Evolutionary conservation across 495 filamentous ascomycete genomes (phyloP).

Genomic region (Penicillium subrubescens): DNA sequence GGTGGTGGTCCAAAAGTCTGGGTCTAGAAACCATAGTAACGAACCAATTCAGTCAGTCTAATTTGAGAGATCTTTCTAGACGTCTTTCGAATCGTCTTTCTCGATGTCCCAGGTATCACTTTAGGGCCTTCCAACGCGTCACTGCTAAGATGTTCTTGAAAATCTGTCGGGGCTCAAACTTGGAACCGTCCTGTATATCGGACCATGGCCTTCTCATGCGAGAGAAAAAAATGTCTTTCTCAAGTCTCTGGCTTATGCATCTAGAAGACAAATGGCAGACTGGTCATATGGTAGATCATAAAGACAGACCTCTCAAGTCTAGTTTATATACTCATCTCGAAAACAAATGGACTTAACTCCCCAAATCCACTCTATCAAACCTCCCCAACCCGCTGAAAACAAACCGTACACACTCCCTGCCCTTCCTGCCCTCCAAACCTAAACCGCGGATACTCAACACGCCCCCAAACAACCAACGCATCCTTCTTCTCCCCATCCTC

Average conservation of each 20-base stretch:
- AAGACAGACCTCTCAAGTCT: neutral
- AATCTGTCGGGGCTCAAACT: too few species aligned
- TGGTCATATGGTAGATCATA: neutral
- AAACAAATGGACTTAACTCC: neutral
- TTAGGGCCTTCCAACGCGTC: too few species aligned
- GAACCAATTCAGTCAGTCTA: too few species aligned
- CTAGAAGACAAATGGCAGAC: neutral
- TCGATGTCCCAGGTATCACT: too few species aligned
- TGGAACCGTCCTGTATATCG: too few species aligned
- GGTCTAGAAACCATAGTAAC: too few species aligned
- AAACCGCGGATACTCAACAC: constrained; percentile 79
- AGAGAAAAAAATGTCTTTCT: too few species aligned
- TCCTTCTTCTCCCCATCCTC: constrained; percentile 20
- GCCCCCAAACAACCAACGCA: constrained; percentile 58
- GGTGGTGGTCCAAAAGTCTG: too few species aligned
- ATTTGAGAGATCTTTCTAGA: too few species aligned
- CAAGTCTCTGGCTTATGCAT: neutral
- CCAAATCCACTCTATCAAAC: neutral
- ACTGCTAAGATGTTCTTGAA: too few species aligned
- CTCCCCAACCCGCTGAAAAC: constrained; percentile 54
- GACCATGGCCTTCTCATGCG: too few species aligned
- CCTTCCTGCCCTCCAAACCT: constrained; percentile 85
- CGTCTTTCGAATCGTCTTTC: too few species aligned
- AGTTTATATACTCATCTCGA: neutral
- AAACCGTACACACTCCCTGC: constrained; percentile 80